Evolutionary conservation across 192 early-diverging fungal genomes (phyloP), one percentile per base, ranked within the genome.

Genomic region (Entomortierella chlamydospora): DNA sequence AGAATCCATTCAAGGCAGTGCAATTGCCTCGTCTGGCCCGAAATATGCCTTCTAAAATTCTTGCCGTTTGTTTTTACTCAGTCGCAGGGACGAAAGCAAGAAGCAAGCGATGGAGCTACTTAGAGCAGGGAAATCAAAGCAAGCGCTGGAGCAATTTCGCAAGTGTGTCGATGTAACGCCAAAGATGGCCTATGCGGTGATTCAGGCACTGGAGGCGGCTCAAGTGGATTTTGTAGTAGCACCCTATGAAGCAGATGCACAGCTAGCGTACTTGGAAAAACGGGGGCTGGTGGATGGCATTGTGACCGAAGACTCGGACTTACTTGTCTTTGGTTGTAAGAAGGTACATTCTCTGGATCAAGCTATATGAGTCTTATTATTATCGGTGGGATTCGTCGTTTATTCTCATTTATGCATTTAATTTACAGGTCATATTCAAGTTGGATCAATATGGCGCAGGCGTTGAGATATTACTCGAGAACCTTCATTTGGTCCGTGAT

Each of bases 221-320:
- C 84, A 88, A 12, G 85, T 99, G 30, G 79, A 90, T 33, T 97
- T 88, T 82, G 72, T 97, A 0, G 95, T 98, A 0, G 95, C 98
- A 3, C 98, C 98, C 0, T 99, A 96, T 65, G 98, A 99, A 78
- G 98, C 98, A 0, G 98, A 99, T 68, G 94, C 97, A 10, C 98
- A 99, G 81, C 81, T 99, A 50, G 93, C 94, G 0, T 98, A 87
- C 66, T 81, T 99, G 17, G 89, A 93, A 39, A 80, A 87, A 11
- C 77, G 67, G 23, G 91, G 91, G 1, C 20, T 92, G 13, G 91
- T 95, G 11, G 63, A 86, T 20, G 97, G 95, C 7, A 86, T 95
- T 15, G 88, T 99, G 13, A 96, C 97, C 0, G 97, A 98, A 81
- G 98, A 99, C 83, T 97, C 95, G 7, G 98, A 99, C 81, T 64